Evolutionary conservation across 2,329 filamentous ascomycete species (phyloP).

Genomic region (Apiospora sp.): DNA sequence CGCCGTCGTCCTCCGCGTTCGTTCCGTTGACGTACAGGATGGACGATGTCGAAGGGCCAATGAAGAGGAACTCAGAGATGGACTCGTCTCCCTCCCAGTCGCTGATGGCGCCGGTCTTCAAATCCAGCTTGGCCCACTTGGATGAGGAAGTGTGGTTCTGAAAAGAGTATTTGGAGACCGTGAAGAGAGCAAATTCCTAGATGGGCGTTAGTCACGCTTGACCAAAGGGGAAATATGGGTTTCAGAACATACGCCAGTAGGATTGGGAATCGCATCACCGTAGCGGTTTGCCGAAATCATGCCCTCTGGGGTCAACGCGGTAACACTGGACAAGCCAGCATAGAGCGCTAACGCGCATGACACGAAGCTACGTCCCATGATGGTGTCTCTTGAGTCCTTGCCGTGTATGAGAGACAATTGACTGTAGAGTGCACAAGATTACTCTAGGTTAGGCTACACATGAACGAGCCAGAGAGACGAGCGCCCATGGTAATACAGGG

Average conservation of each 20-base stretch:
- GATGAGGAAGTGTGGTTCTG: constrained; percentile 55
- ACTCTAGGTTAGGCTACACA: background rate
- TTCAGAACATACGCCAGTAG: constrained; percentile 41
- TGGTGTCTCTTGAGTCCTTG: background rate
- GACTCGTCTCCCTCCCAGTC: constrained; percentile 60
- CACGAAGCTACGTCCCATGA: background rate
- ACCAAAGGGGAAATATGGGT: background rate
- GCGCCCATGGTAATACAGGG: background rate
- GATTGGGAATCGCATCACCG: constrained; percentile 42
- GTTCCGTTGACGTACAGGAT: constrained; percentile 58
- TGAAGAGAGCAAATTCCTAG: constrained; percentile 55
- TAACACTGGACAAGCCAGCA: constrained; percentile 26
- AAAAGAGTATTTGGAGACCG: constrained; percentile 66
- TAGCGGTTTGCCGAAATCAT: constrained; percentile 46
- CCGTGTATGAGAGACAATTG: background rate
- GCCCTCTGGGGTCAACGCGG: constrained; percentile 41
- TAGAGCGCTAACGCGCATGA: constrained; percentile 6
- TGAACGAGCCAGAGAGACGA: background rate
- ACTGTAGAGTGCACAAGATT: background rate
- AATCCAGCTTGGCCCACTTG: constrained; percentile 63
- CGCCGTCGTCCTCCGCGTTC: constrained; percentile 52
- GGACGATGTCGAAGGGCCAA: constrained; percentile 54
- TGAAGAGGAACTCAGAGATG: constrained; percentile 64
- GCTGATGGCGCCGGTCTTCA: constrained; percentile 59
- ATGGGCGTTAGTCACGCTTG: constrained; percentile 28